Evolutionary conservation across 2,329 filamentous ascomycete species (phyloP), one percentile per base, ranked within the genome.

Genomic region (Albophoma yamanashiensis): DNA sequence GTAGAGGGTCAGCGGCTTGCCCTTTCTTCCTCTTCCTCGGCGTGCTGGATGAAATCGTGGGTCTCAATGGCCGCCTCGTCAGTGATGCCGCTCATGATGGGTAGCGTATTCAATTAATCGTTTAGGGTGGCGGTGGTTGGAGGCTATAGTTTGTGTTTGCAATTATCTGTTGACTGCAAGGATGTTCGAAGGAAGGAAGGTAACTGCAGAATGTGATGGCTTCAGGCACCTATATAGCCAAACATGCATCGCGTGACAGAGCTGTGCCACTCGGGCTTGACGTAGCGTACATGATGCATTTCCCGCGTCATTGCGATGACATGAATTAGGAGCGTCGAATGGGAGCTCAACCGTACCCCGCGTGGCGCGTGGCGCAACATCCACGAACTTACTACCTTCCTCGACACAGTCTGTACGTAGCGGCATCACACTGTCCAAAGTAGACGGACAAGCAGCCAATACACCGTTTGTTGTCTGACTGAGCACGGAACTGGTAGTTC

Each of bases 31-130:
- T 61, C 59, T 0, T 66, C n/a, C 57, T 74, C 72, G 38, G 71
- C 72, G 4, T 66, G 59, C 56, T 73, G 70, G 22, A 74, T 74
- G 53, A 74, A 65, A 22, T 74, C 72, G 55, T 74, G 72, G 8
- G 61, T 60, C 58, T 72, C 71, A 8, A 68, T 58, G 20, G 71
- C 72, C 31, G 65, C 67, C 63, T 72, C 69, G 45, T 73, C 71
- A 0, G 66, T 61, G 53, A 71, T 65, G 25, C 68, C 69, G 20
- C 59, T 56, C 59, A 60, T 60, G 20, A 9, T 58, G 31, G 27
- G 5, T 15, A 5, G 4, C 2, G 1, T 31, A 3, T 34, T 17
- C 11, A 34, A 27, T 27, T 5, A 8, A n/a, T 11, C 3, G 27
- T n/a, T 12, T 11, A 36, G 8, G 36, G 20, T 22, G 11, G 31